Evolutionary conservation across 352 stramenopile genomes (phyloP).

Genomic region (Aphanomyces euteiches): DNA sequence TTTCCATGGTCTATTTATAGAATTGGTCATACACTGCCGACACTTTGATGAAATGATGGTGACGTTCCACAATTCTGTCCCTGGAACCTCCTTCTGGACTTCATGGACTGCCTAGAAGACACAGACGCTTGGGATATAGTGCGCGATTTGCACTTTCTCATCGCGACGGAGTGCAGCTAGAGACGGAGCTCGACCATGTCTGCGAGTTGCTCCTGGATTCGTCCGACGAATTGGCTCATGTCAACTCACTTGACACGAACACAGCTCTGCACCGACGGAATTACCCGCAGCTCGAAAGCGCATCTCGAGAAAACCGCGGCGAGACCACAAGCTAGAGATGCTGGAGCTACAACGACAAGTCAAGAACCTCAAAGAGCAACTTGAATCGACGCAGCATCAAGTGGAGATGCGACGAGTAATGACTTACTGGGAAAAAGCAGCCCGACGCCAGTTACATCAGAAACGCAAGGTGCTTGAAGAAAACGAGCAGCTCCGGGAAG

Average conservation of each 20-base stretch:
- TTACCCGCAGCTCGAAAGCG: too few species aligned
- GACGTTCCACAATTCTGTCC: too few species aligned
- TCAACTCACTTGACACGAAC: too few species aligned
- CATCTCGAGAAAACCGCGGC: too few species aligned
- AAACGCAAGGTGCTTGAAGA: background rate
- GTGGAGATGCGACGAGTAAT: background rate
- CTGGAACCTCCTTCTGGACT: too few species aligned
- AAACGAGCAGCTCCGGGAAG: constrained; percentile 14
- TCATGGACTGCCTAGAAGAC: background rate
- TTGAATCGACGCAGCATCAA: background rate
- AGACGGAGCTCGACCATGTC: constrained; percentile 12
- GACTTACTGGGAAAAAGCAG: background rate
- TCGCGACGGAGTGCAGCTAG: constrained; percentile 11
- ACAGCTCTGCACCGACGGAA: too few species aligned
- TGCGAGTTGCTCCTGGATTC: constrained; percentile 1
- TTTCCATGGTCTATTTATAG: too few species aligned
- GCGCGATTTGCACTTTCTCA: constrained; percentile 18
- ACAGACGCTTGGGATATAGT: background rate
- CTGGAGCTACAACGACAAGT: background rate
- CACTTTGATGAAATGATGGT: too few species aligned
- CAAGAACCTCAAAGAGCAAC: constrained; percentile 1
- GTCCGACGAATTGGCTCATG: too few species aligned
- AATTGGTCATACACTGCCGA: too few species aligned
- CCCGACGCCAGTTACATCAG: background rate
- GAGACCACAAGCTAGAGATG: constrained; percentile 5